Evolutionary conservation across 495 filamentous ascomycete genomes (phyloP), one percentile per base, ranked within the genome.

Genomic region (Hypoxylon crocopeplum): DNA sequence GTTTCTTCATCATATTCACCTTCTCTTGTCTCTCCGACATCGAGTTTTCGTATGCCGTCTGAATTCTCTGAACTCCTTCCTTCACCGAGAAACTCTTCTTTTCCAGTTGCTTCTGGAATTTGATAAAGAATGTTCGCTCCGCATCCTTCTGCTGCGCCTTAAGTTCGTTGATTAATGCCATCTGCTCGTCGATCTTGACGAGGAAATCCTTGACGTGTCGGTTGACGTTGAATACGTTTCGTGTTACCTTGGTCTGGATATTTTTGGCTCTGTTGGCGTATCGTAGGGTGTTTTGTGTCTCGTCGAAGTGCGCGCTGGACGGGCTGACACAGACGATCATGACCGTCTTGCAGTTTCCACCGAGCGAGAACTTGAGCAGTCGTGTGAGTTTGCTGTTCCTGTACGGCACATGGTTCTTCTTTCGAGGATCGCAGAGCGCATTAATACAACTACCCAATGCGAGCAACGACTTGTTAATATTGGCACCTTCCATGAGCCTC

Each of bases 241-340:
- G 84, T 15, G 94, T 97, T 32, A 97, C 91, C 79, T 99, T 99
- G 16, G 94, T 99, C 77, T 99, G 96, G 68, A 99, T 99, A 69
- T 99, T 99, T 82, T 99, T 99, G 17, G 94, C 94, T 56, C 94
- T 81, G 72, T 99, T 97, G 48, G 94, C 94, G 71, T 99, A 99
- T 63, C 96, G 90, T 12, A 99, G 77, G 2, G 94, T 99, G 67
- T 99, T 99, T 62, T 99, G 94, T 0, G 94, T 99, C 68, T 99
- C 94, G 69, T 99, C 94, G 69, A 95, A 99, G 73, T 99, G 94
- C 33, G 89, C 87, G 69, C 94, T 98, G 6, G 92, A 97, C 11
- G 94, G 94, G 66, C 92, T 96, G 45, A 98, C 92, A 67, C 94
- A 99, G 25, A 99, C 94, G 66, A 99, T 99, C 94, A 99, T 99